Percentiles rank a stretch among this genome's conserved stretches.
phyloP scores from a whole-genome alignment of 192 early-diverging fungal species.

The Allomyces javanicus region DNA sequence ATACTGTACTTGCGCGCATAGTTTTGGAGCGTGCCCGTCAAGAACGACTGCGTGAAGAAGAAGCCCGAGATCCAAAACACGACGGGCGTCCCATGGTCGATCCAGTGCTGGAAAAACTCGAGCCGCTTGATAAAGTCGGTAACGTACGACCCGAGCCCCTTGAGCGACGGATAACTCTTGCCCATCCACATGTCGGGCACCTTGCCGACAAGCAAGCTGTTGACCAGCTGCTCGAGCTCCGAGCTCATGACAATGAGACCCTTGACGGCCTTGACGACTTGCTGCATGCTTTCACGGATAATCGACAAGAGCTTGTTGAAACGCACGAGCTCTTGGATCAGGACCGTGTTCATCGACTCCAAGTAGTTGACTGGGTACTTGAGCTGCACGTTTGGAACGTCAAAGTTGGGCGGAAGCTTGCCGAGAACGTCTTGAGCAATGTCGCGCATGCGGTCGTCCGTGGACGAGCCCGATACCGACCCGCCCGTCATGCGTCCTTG shows the following conservation, averaged over 20 bases:
- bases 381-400: constrained; percentile 20
- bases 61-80: constrained; percentile 48
- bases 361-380: constrained; percentile 39
- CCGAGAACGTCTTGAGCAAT: constrained; percentile 31
- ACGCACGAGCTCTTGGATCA: constrained; percentile 44
- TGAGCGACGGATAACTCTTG: constrained; percentile 40
- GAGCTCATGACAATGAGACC: constrained; percentile 39
- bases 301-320: constrained; percentile 38
- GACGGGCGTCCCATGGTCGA: constrained; percentile 25
- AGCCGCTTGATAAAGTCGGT: constrained; percentile 29
- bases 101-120: constrained; percentile 36
- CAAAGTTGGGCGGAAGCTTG: constrained; percentile 24
- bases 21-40: constrained; percentile 35
- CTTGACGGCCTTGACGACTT: constrained; percentile 42
- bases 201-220: constrained; percentile 28
- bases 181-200: constrained; percentile 37
- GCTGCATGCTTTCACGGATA: constrained; percentile 29
- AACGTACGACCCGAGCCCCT: constrained; percentile 33
- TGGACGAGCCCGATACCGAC: constrained; percentile 22
- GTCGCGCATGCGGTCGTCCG: constrained; percentile 35
- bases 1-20: constrained; percentile 38
- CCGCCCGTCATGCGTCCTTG: constrained; percentile 17
- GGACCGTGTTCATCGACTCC: constrained; percentile 45
- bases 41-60: constrained; percentile 49
- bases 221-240: constrained; percentile 40